phyloP scores from a whole-genome alignment of 345 rosid species.

The Sonneratia caseolaris region DNA sequence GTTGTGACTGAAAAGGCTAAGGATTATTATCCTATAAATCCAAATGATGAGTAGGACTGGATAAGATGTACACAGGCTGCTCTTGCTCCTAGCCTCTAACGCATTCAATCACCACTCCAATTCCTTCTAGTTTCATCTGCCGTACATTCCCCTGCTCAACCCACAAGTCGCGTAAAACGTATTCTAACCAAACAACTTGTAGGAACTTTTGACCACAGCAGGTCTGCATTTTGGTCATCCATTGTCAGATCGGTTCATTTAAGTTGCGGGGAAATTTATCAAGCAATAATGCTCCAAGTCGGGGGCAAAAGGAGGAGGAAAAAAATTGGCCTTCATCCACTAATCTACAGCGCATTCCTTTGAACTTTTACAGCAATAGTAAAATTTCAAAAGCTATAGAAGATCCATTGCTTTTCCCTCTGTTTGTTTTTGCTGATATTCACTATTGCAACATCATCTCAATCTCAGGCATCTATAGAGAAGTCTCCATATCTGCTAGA shows the following conservation, averaged over 20 bases:
- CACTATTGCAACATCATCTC: neutral
- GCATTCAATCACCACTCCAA: no score
- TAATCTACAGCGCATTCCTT: neutral
- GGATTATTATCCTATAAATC: no score
- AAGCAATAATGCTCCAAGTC: no score
- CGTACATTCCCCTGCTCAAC: neutral
- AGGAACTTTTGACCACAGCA: no score
- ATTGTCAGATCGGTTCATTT: no score
- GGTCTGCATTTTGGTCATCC: no score
- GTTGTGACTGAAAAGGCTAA: no score
- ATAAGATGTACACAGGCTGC: no score
- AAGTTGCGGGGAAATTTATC: no score
- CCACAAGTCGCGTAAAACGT: neutral
- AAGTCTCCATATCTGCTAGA: neutral
- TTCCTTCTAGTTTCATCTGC: neutral
- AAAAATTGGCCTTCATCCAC: neutral
- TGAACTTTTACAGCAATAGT: slow-evolving; percentile 1
- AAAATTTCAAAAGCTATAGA: neutral
- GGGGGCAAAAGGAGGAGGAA: neutral
- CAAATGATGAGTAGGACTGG: no score
- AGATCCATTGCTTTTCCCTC: neutral
- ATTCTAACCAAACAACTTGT: neutral
- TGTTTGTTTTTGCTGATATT: neutral
- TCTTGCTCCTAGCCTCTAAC: no score
- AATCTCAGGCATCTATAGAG: neutral